Evolutionary conservation across 495 filamentous ascomycete species (phyloP), one percentile per base, ranked within the genome.

Genomic region (Lentithecium fluviatile): DNA sequence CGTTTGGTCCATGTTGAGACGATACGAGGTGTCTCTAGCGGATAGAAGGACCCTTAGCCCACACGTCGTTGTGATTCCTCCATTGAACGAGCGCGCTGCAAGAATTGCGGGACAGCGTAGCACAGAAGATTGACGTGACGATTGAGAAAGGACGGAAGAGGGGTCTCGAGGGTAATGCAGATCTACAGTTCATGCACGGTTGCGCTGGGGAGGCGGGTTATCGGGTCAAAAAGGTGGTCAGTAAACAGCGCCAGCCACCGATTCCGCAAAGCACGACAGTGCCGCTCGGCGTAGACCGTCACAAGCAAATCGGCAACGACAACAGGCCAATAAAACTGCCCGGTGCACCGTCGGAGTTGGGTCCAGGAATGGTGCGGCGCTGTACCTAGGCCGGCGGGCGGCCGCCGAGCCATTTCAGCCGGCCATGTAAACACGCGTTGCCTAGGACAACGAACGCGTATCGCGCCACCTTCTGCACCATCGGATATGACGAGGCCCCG

Each of bases 161-260:
- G 37, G 52, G 17, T 15, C 45, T 51, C 50, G 59, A 51, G 59
- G 51, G 23, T 49, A 23, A n/a, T 25, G 54, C 34, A 56, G 59
- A 62, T 62, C 42, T 43, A n/a, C 52, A 34, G 59, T 62, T 62
- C 52, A 56, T 45, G 59, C 59, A 62, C 45, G 24, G 52, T 21
- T 49, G 52, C 34, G n/a, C 40, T 21, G 51, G 36, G 8, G 29
- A 42, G 48, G 53, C 21, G 25, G 60, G 48, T 19, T 3, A 51
- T 36, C 19, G 56, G 61, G 62, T 59, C 62, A 32, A 55, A 59
- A 65, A 65, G 29, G 29, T 32, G 29, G 29, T 32, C 29, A 32
- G 29, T 32, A 65, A 55, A 65, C 49, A 59, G 61, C 42, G 55
- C 62, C 62, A 65, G 62, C 62, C 62, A 53, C 56, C 55, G 23